Evolutionary conservation across 768 basidiomycete species (phyloP).

Genomic region (Leccinum disarticulatum): DNA sequence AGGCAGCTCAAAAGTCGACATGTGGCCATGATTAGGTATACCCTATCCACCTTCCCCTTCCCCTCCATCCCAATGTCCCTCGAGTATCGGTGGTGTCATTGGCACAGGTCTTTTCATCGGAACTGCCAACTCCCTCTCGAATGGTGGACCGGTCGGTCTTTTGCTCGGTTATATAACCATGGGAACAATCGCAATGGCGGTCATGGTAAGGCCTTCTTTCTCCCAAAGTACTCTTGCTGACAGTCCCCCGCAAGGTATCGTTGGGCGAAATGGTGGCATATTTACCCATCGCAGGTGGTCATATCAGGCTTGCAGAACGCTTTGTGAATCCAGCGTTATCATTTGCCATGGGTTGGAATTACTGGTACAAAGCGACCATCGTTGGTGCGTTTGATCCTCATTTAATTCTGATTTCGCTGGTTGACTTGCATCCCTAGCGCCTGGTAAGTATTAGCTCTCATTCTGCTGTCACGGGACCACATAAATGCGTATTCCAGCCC

Average conservation of each 20-base stretch:
- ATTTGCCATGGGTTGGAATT: conserved; percentile 53
- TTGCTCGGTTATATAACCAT: conserved; percentile 39
- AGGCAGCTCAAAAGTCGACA: conserved; percentile 76
- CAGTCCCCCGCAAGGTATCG: conserved; percentile 35
- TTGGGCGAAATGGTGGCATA: conserved; percentile 63
- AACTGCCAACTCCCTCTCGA: conserved; percentile 20
- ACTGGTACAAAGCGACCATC: conserved; percentile 41
- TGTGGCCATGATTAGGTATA: conserved; percentile 77
- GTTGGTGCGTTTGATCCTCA: conserved; percentile 9
- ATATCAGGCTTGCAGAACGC: conserved; percentile 78
- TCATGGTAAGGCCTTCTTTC: conserved; percentile 26
- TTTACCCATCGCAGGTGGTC: conserved; percentile 76
- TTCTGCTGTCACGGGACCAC: neutral
- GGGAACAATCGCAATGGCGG: conserved; percentile 33
- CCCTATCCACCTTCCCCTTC: no score
- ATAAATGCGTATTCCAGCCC: neutral
- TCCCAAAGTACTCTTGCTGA: neutral
- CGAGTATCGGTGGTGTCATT: no score
- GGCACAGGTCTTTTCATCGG: neutral
- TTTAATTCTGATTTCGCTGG: neutral
- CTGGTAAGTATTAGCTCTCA: neutral
- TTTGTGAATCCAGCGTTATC: conserved; percentile 79
- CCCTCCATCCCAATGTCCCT: conserved; percentile 1
- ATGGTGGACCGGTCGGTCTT: conserved; percentile 45
- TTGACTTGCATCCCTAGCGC: neutral